Conservation (phyloP, 345 rosid species). For the Firmiana major region DNA sequence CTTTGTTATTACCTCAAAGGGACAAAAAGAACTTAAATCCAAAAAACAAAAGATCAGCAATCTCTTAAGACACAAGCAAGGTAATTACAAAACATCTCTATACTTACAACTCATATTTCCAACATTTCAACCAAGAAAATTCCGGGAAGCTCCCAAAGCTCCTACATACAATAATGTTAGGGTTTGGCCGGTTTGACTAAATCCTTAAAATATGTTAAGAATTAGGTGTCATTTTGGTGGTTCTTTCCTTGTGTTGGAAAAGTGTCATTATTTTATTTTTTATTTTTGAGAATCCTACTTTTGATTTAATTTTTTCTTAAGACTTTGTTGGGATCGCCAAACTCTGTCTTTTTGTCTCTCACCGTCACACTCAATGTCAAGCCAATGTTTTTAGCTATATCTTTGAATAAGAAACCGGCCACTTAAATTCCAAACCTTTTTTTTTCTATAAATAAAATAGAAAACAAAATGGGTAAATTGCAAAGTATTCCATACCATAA, state of each 20-base stretch:
- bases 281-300: not conserved
- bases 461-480: not conserved
- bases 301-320: not conserved
- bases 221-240: constrained; percentile 14
- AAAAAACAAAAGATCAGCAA: too few species aligned
- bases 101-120: not conserved
- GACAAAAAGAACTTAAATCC: not conserved
- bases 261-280: not conserved
- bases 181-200: constrained; percentile 35
- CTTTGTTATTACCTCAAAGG: not conserved
- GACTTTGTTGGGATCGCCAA: constrained; percentile 24
- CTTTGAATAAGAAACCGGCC: constrained; percentile 13
- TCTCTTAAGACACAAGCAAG: too few species aligned
- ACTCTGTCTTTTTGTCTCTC: constrained; percentile 9
- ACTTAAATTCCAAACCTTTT: not conserved
- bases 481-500: too few species aligned
- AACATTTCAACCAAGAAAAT: not conserved
- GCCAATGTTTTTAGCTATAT: not conserved
- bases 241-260: not conserved
- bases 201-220: not conserved
- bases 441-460: not conserved
- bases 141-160: not conserved
- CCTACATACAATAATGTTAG: not conserved
- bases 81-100: not conserved
- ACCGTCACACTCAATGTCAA: not conserved